Evolutionary conservation across 2,329 filamentous ascomycete genomes (phyloP).

Genomic region (Aspergillus cejpii): DNA sequence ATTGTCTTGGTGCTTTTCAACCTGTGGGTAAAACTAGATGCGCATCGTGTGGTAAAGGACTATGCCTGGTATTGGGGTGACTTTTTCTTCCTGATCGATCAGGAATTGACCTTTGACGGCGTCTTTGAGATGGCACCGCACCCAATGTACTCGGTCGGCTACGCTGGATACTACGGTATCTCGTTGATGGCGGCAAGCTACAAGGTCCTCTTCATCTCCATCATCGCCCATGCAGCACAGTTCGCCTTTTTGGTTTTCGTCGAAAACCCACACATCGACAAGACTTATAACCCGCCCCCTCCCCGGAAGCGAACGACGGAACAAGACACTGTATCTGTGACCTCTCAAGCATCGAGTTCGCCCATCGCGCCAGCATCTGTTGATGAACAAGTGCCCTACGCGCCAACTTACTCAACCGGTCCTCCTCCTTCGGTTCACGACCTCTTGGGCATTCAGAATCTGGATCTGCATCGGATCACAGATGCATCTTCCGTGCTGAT

Average conservation of each 20-base stretch:
- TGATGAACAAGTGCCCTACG: conserved; percentile 35
- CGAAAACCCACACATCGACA: conserved; percentile 96
- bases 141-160: conserved; percentile 98
- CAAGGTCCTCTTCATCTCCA: conserved; percentile 93
- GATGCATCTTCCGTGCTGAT: conserved; percentile 75
- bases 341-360: conserved; percentile 27
- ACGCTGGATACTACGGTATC: conserved; percentile 96
- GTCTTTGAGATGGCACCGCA: conserved; percentile 99
- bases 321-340: conserved; percentile 25
- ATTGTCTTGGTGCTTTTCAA: conserved; percentile 83
- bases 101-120: conserved; percentile 94
- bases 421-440: conserved; percentile 69
- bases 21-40: conserved; percentile 96
- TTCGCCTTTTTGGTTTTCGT: conserved; percentile 87
- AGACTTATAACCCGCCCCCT: conserved; percentile 87
- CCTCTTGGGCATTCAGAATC: conserved; percentile 71
- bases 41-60: conserved; percentile 95
- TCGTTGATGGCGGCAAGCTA: conserved; percentile 98
- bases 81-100: conserved; percentile 97
- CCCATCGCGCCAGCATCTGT: conserved; percentile 29
- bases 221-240: conserved; percentile 87
- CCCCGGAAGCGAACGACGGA: conserved; percentile 51
- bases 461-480: conserved; percentile 81
- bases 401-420: conserved; percentile 39
- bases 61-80: conserved; percentile 99